Evolutionary conservation across 2,329 filamentous ascomycete genomes (phyloP).

Genomic region (Aspergillus fijiensis): DNA sequence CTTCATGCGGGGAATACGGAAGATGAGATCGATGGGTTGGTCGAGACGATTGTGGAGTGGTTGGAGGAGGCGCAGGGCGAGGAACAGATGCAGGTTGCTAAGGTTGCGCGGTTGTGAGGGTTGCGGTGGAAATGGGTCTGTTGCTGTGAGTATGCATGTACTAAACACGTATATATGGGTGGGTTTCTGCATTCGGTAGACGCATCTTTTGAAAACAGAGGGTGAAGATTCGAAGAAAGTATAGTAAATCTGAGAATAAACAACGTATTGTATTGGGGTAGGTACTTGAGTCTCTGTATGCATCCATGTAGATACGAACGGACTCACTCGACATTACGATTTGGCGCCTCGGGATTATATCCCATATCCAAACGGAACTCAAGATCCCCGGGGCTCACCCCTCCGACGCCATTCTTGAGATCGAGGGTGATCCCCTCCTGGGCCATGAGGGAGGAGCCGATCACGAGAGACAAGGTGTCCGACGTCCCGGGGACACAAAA

Average conservation of each 20-base stretch:
- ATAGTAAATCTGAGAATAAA: too few relatives aligned
- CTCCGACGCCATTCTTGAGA: neutral
- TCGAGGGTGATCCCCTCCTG: neutral
- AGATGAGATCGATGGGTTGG: slow-evolving; percentile 57
- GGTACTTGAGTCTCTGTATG: too few relatives aligned
- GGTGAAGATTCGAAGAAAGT: too few relatives aligned
- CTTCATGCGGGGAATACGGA: slow-evolving; percentile 66
- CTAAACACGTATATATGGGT: neutral
- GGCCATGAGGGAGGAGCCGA: neutral
- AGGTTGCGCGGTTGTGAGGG: slow-evolving; percentile 3
- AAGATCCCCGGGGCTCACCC: neutral
- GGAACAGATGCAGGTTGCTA: slow-evolving; percentile 13
- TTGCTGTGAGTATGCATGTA: neutral
- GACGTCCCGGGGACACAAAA: neutral
- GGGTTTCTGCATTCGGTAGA: neutral
- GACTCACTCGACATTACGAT: too few relatives aligned
- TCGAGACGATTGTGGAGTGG: slow-evolving; percentile 53
- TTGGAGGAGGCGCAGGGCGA: slow-evolving; percentile 20
- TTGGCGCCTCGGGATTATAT: neutral
- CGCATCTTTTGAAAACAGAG: too few relatives aligned
- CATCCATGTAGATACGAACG: too few relatives aligned
- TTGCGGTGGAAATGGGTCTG: too few relatives aligned
- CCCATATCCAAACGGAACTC: neutral
- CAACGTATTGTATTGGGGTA: too few relatives aligned
- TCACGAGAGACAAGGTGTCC: neutral